Evolutionary conservation across 2,329 filamentous ascomycete species (phyloP).

Genomic region (Penicillium sp.): DNA sequence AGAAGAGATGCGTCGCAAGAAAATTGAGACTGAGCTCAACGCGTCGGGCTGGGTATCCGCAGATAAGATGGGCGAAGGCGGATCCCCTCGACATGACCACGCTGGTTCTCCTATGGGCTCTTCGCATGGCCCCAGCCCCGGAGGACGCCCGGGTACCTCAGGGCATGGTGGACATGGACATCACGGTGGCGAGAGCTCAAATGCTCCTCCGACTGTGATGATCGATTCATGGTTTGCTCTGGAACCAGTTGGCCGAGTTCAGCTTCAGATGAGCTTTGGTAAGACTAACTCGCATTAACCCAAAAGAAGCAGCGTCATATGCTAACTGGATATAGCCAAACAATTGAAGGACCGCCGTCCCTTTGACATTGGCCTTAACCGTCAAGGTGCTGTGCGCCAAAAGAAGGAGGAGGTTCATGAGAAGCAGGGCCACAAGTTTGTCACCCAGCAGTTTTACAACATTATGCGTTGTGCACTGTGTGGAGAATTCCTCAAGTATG

Average conservation of each 20-base stretch:
- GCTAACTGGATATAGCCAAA: constrained; percentile 58
- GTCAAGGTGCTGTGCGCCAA: constrained; percentile 94
- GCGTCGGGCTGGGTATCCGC: constrained; percentile 95
- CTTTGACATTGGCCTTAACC: constrained; percentile 84
- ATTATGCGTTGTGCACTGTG: constrained; percentile 99
- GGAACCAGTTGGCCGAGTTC: constrained; percentile 88
- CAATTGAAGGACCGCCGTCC: constrained; percentile 78
- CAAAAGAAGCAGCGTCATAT: not conserved
- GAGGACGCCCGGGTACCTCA: constrained; percentile 26
- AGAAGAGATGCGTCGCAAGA: constrained; percentile 95
- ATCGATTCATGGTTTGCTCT: constrained; percentile 97
- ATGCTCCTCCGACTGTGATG: constrained; percentile 37
- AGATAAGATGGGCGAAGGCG: constrained; percentile 77
- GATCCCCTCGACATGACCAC: constrained; percentile 50
- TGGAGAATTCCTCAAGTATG: constrained; percentile 97
- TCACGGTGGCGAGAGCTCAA: constrained; percentile 31
- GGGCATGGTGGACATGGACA: constrained; percentile 24
- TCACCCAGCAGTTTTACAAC: constrained; percentile 99
- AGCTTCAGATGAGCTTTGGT: constrained; percentile 84
- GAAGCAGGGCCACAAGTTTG: constrained; percentile 98
- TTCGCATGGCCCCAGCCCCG: constrained; percentile 27
- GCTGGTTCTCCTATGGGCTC: constrained; percentile 51
- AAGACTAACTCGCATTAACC: constrained; percentile 23
- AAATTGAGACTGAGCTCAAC: constrained; percentile 93
- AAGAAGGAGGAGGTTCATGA: constrained; percentile 98